Percentiles rank a stretch among this genome's conserved stretches.
phyloP scores from a whole-genome alignment of 129 eudicot genomes.

The Flaveria linearis region DNA sequence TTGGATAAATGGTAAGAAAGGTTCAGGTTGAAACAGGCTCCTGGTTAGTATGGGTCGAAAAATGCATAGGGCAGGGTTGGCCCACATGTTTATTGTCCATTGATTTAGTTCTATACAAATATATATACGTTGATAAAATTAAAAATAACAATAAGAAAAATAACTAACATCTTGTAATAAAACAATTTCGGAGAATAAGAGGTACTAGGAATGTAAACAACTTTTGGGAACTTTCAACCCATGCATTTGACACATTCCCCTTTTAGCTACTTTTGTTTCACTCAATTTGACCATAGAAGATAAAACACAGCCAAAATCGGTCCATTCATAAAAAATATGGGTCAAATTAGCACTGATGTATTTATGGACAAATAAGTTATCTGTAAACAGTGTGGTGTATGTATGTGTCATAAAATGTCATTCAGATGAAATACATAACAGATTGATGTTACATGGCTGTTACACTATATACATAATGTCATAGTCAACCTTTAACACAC shows the following conservation, averaged over 20 bases:
- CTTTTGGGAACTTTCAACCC: neutral
- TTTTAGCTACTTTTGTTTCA: neutral
- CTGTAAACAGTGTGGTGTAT: neutral
- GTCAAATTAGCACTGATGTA: neutral
- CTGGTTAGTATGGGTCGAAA: neutral
- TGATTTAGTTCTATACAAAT: neutral
- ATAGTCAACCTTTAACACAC: neutral
- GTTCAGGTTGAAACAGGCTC: neutral
- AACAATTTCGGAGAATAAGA: neutral
- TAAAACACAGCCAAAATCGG: neutral
- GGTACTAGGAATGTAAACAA: neutral
- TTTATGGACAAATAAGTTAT: neutral
- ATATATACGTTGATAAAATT: too few relatives aligned
- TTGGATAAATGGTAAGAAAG: neutral
- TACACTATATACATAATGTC: neutral
- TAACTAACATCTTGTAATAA: neutral
- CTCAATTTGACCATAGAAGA: neutral
- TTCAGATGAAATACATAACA: neutral
- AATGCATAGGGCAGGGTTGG: neutral
- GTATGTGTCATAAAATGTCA: neutral
- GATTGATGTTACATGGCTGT: neutral
- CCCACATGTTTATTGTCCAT: neutral
- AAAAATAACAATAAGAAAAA: neutral
- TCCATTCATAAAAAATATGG: neutral
- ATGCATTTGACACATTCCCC: slow-evolving; percentile 1